Conservation (phyloP, 768 basidiomycete species). For the Gloeopeniophorella convolvens region DNA sequence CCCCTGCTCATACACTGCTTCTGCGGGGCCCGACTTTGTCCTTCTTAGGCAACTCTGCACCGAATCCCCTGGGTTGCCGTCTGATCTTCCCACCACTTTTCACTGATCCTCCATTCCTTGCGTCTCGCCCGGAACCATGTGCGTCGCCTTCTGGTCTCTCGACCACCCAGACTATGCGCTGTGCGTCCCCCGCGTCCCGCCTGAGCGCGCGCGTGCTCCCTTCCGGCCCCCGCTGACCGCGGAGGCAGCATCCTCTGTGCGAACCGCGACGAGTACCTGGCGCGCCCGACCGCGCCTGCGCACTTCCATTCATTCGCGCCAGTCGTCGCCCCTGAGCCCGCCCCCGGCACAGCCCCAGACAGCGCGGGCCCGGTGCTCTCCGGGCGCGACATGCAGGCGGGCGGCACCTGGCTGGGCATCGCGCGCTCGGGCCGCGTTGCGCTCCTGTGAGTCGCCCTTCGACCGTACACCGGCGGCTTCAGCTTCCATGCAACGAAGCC, state of each 20-base stretch:
- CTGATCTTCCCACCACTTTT: constrained; percentile 6
- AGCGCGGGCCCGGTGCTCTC: constrained; percentile 65
- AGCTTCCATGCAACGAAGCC: constrained; percentile 8
- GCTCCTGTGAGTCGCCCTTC: constrained; percentile 49
- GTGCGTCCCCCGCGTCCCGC: constrained; percentile 38
- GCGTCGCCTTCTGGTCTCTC: constrained; percentile 71
- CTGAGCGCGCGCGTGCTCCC: background rate
- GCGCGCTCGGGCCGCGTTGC: constrained; percentile 60
- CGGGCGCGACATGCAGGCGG: constrained; percentile 64
- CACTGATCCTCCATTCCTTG: constrained; percentile 17
- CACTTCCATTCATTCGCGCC: constrained; percentile 60
- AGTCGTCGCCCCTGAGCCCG: constrained; percentile 17
- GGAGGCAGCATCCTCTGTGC: constrained; percentile 56
- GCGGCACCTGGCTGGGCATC: constrained; percentile 82
- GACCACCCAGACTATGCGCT: constrained; percentile 73
- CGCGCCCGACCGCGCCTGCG: constrained; percentile 59
- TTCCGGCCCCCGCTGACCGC: constrained; percentile 4
- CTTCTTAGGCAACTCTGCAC: constrained; percentile 7
- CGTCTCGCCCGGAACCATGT: constrained; percentile 43
- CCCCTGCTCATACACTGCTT: background rate
- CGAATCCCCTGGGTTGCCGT: background rate
- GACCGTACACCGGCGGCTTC: background rate
- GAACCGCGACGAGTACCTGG: constrained; percentile 72
- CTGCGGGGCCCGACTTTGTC: constrained; percentile 4
- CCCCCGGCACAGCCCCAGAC: constrained; percentile 20